Conservation (phyloP, 768 basidiomycete species). For the Tricholoma sp. region DNA sequence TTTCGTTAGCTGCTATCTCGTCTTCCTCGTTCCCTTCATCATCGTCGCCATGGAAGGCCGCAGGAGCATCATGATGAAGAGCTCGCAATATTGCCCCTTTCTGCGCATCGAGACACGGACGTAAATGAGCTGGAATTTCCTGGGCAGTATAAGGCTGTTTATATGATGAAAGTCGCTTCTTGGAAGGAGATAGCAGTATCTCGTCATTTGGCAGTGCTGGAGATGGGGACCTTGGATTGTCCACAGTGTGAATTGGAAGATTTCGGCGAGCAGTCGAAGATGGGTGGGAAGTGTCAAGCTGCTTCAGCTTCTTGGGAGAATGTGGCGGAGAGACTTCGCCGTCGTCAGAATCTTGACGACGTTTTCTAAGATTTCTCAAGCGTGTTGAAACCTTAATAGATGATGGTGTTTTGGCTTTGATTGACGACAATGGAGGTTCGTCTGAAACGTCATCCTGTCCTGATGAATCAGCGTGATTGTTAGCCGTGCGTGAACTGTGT, state of each 20-base stretch:
- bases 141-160: conserved; percentile 15
- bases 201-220: not conserved
- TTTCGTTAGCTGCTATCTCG: conserved; percentile 39
- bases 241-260: not conserved
- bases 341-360: not conserved
- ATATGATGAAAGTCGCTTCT: not conserved
- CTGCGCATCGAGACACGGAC: conserved; percentile 46
- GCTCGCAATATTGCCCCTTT: conserved; percentile 50
- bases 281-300: not conserved
- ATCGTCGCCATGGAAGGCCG: not conserved
- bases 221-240: not conserved
- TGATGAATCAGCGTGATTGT: not conserved
- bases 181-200: conserved; percentile 5
- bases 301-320: not conserved
- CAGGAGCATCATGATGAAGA: conserved; percentile 27
- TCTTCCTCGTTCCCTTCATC: conserved; percentile 20
- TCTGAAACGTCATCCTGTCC: not conserved
- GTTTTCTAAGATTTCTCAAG: not conserved
- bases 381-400: not conserved
- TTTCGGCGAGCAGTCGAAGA: conserved; percentile 4
- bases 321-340: not conserved
- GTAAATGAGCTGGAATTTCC: conserved; percentile 36
- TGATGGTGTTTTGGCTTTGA: not conserved
- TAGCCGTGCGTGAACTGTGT: not conserved
- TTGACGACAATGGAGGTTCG: not conserved